Evolutionary conservation across 164 flowering plant genomes (phyloP), one percentile per base, ranked within the genome.

Genomic region (Vitis cinerea): DNA sequence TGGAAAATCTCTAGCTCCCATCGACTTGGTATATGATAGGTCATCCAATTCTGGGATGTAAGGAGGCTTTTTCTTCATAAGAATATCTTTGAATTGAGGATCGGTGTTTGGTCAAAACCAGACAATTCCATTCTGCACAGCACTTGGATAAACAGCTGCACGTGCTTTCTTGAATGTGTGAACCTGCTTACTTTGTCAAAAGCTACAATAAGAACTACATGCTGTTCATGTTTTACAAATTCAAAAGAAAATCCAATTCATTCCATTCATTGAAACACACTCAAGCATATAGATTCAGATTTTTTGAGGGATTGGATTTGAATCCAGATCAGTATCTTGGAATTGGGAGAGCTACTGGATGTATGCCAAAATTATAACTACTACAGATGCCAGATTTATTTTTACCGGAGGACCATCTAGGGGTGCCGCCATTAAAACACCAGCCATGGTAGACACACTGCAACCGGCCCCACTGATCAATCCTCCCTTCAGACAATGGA

Each of bases 371-470:
- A 23, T 23, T 23, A 23, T 23, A 23, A 23, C 27, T 23, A 23
- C 27, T 23, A 0, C 0, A 23, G 27, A 23, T 23, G 27, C 27
- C 2, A 23, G 27, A 23, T 23, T 23, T 23, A 23, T 23, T 29
- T 1, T 74, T 77, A 93, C 97, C 83, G 85, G 91, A 62, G 98
- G 94, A 17, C 94, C 97, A 63, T 91, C 95, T 0, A 71, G 83
- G 14, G 97, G 92, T 3, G 97, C 93, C 56, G 53, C 97, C 97
- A 81, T 78, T 77, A 61, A 94, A 94, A 65, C 97, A 95, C 99
- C 99, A 93, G 5, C 98, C 99, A 78, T 95, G 99, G 73, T 92
- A 90, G 96, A 73, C 99, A 95, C 77, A 23, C 27, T 92, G 99
- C 82, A 95, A 70, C 70, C 98, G 78, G 0, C 98, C 98, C 91